Base-by-base conservation (phyloP, 352 stramenopile genomes). In the Globisporangium viniferum region DNA sequence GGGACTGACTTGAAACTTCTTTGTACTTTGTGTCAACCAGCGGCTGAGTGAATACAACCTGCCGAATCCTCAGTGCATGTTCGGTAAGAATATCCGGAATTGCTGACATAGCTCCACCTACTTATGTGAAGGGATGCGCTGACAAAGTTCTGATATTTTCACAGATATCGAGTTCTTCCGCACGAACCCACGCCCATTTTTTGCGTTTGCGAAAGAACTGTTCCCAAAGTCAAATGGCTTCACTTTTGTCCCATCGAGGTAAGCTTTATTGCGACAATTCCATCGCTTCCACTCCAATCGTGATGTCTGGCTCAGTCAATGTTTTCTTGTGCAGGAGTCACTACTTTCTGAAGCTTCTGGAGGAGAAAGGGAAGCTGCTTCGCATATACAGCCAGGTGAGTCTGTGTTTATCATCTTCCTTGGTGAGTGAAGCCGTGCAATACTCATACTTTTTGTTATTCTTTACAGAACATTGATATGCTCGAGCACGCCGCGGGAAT, bases 141-240 rank as follows among this genome's bases (percentile, higher is more conserved):
- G 20, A 64, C 39, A 39, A 20, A 10, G 29, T 55, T 20, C 2
- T 63, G 55, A 58, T 76, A 27, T 54, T 15, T 24, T 53, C n/a
- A n/a, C 55, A 91, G 96, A 99, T 73, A 95, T 99, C 31, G 95
- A 99, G 64, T 98, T 98, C 73, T 99, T 99, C 73, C 76, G 80
- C 22, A 85, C 97, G 14, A 97, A 99, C 72, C 98, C 98, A 4
- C 74, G 78, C 57, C 97, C 98, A 4, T 99, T 99, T 78, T 99
- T 98, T 73, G 90, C 90, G 57, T 99, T 99, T 73, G 97, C 97
- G 9, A 94, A 92, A 59, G 84, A 95, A 27, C 59, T 94, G 33
- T 93, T 94, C 39, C 87, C 87, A 0, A 93, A 94, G 65, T 84
- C 82, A 3, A 89, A 84, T 41, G 85, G 87, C 0, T 93, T 93